Base-by-base conservation (phyloP, 2,329 filamentous ascomycete species). In the Fusarium hainanense region DNA sequence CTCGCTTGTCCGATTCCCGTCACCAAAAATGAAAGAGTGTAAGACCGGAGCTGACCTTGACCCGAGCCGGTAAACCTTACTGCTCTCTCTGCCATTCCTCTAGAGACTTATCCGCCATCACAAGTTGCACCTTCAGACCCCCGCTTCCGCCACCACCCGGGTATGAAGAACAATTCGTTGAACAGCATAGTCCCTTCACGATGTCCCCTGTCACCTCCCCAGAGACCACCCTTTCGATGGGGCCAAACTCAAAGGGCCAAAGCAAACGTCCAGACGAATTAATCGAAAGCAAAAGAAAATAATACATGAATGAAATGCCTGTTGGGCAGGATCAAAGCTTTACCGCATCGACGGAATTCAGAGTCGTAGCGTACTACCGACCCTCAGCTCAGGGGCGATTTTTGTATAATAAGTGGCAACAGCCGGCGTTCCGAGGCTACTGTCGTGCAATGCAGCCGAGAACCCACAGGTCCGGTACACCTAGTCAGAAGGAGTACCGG, bases 291-390 rank as follows among this genome's bases (percentile, higher is more conserved):
- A 74, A 78, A 77, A 75, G 63, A 68, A 75, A 76, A 76, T 58
- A 73, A 54, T 67, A 50, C 42, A 67, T 52, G 40, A 73, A 75
- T 64, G 68, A 75, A 78, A 77, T 72, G 71, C 71, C 71, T 71
- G 72, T 57, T 71, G 32, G 51, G 58, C 58, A 58, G 46, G 64
- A 70, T 77, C 78, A 78, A 74, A 79, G 75, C 76, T 78, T 68
- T 77, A 80, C 73, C 79, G 79, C 79, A 81, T 77, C 79, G 77
- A 82, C 77, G 73, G 63, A 71, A 69, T 68, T 44, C 40, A 49
- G 58, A 56, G 50, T 41, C 58, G 48, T 54, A 43, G 47, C 37
- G 58, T 48, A 32, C 34, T 25, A 43, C 48, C 55, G 43, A 50
- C 56, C 49, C 44, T 41, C 56, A 54, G 54, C 46, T 67, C 61